Percentiles rank a stretch among this genome's conserved stretches.
Evolutionary conservation across 176 grass and related monocot species (phyloP).

Genomic region (Aegilops umbellulata): DNA sequence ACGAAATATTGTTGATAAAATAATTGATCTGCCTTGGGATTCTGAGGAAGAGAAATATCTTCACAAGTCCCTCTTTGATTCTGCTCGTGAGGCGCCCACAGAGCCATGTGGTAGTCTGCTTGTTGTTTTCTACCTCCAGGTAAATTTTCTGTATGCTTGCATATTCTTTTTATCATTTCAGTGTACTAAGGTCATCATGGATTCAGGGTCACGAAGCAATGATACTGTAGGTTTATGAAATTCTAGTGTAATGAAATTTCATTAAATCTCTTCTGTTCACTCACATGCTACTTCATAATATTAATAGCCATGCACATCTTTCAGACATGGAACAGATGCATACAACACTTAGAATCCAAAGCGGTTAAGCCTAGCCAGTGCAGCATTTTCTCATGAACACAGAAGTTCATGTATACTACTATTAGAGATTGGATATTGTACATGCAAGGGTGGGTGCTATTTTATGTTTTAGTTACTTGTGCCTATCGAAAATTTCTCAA

Average conservation of each 20-base stretch:
- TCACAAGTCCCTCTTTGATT: constrained; percentile 76
- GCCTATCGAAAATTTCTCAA: background rate
- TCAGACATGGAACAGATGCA: background rate
- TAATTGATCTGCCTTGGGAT: constrained; percentile 95
- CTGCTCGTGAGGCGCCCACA: constrained; percentile 57
- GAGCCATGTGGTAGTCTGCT: constrained; percentile 72
- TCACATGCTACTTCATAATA: background rate
- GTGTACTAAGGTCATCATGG: background rate
- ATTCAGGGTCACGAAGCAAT: background rate
- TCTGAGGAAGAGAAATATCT: constrained; percentile 81
- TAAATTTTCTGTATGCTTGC: constrained; percentile 36
- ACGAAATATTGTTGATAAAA: constrained; percentile 66
- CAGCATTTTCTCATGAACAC: constrained; percentile 19
- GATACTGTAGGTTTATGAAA: background rate
- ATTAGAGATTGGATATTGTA: background rate
- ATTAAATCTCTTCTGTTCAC: constrained; percentile 14
- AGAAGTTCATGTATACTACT: background rate
- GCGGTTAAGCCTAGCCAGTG: background rate
- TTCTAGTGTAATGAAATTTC: constrained; percentile 12
- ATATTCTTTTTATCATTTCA: background rate
- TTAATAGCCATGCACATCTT: background rate
- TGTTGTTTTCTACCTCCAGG: constrained; percentile 96
- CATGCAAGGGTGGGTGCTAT: background rate
- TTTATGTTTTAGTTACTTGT: background rate
- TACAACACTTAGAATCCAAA: constrained; percentile 5